Conservation (phyloP, 108 stramenopile species). For the Cyclotella distinguenda region DNA sequence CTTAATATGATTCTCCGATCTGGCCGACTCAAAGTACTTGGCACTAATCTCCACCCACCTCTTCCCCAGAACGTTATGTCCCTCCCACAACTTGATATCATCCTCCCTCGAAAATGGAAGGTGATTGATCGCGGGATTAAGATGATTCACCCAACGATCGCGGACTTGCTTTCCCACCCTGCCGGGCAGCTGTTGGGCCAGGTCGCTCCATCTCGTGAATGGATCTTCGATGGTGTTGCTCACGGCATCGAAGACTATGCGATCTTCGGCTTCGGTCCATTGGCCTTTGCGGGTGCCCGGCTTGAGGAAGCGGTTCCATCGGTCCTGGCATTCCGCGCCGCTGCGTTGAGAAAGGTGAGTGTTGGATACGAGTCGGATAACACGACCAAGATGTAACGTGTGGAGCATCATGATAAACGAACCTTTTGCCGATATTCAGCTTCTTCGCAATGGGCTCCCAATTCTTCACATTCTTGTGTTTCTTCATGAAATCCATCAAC, state of each 20-base stretch:
- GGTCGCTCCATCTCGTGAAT: slow-evolving; percentile 85
- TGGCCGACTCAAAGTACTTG: slow-evolving; percentile 69
- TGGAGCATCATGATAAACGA: not conserved
- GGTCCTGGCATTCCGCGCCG: slow-evolving; percentile 39
- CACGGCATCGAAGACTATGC: slow-evolving; percentile 79
- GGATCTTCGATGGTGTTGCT: slow-evolving; percentile 73
- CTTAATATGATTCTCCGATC: slow-evolving; percentile 91
- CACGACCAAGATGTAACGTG: not conserved
- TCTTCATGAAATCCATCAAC: slow-evolving; percentile 79
- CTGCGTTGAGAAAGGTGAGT: not conserved
- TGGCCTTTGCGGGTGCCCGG: slow-evolving; percentile 52
- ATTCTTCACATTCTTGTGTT: slow-evolving; percentile 80
- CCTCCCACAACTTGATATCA: slow-evolving; percentile 75
- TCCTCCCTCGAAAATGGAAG: slow-evolving; percentile 27
- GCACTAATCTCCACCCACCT: slow-evolving; percentile 89
- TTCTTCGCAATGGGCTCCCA: slow-evolving; percentile 89
- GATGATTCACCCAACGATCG: slow-evolving; percentile 90
- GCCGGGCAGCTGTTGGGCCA: slow-evolving; percentile 82
- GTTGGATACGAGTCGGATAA: not conserved
- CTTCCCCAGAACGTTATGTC: slow-evolving; percentile 76
- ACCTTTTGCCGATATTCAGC: slow-evolving; percentile 54
- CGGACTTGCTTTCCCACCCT: slow-evolving; percentile 88
- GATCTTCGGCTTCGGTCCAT: slow-evolving; percentile 67
- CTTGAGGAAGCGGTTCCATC: slow-evolving; percentile 49
- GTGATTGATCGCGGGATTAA: slow-evolving; percentile 63